Percentiles rank a stretch among this genome's conserved stretches.
Evolutionary conservation across 1,284 basidiomycete genomes (phyloP).

Genomic region (Cutaneotrichosporon dermatis): DNA sequence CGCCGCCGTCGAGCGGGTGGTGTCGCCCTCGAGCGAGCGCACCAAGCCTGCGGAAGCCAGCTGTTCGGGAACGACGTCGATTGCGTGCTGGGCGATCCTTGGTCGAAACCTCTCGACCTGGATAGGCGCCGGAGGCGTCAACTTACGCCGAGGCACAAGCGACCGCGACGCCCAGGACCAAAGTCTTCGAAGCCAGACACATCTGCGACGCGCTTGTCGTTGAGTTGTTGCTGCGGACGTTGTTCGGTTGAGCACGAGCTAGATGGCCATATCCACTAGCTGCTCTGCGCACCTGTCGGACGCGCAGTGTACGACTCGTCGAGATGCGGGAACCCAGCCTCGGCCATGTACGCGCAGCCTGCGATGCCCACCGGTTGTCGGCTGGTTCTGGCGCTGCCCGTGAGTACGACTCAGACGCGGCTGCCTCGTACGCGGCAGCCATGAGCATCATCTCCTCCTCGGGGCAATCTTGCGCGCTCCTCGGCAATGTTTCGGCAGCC

Average conservation of each 20-base stretch:
- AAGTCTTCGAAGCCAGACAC: conserved; percentile 49
- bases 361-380: conserved; percentile 38
- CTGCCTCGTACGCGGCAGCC: conserved; percentile 45
- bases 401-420: conserved; percentile 40
- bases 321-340: conserved; percentile 44
- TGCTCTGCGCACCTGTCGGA: conserved; percentile 15
- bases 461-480: conserved; percentile 38
- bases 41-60: conserved; percentile 47
- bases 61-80: conserved; percentile 47
- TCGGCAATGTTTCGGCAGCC: conserved; percentile 26
- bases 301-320: conserved; percentile 44
- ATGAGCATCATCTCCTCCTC: conserved; percentile 50
- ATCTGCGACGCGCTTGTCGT: conserved; percentile 23
- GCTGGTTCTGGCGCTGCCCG: conserved; percentile 28
- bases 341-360: conserved; percentile 47
- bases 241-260: conserved; percentile 20
- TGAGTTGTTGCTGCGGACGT: conserved; percentile 22
- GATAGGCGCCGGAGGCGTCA: conserved; percentile 7
- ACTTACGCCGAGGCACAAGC: conserved; percentile 9
- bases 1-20: conserved; percentile 36
- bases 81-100: conserved; percentile 46
- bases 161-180: conserved; percentile 37
- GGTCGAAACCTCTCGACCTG: conserved; percentile 17
- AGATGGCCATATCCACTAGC: conserved; percentile 31
- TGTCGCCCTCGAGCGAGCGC: conserved; percentile 46